phyloP scores from a whole-genome alignment of 495 filamentous ascomycete genomes.

The Astrothelium subdiscretum region DNA sequence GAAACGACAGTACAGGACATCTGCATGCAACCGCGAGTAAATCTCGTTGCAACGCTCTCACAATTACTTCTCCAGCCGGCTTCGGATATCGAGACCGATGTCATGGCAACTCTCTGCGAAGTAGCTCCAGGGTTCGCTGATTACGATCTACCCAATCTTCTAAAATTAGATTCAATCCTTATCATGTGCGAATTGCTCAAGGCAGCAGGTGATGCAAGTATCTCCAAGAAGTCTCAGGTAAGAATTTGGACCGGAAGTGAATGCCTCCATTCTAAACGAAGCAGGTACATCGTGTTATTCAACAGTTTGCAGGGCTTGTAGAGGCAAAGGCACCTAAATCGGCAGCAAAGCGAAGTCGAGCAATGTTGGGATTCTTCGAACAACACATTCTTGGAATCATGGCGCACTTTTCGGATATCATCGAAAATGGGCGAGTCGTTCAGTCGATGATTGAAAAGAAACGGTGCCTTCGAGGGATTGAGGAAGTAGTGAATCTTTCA shows the following conservation, averaged over 20 bases:
- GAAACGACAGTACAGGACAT: constrained; percentile 44
- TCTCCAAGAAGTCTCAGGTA: constrained; percentile 41
- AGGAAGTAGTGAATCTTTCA: constrained; percentile 72
- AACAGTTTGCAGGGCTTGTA: constrained; percentile 53
- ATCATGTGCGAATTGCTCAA: constrained; percentile 79
- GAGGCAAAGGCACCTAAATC: constrained; percentile 36
- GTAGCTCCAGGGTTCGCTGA: constrained; percentile 58
- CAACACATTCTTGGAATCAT: constrained; percentile 81
- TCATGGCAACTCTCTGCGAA: constrained; percentile 54
- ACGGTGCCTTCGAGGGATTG: constrained; percentile 67
- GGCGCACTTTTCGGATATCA: constrained; percentile 63
- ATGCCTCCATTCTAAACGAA: constrained; percentile 15
- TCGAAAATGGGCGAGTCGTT: constrained; percentile 56
- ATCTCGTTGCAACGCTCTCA: constrained; percentile 68
- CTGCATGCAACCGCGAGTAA: constrained; percentile 49
- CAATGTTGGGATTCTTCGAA: constrained; percentile 70
- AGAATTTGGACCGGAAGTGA: constrained; percentile 25
- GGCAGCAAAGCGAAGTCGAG: constrained; percentile 39
- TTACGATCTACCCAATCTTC: constrained; percentile 51
- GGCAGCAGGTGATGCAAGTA: constrained; percentile 56
- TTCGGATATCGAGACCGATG: constrained; percentile 50
- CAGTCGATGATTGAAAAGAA: constrained; percentile 51
- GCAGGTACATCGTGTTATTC: constrained; percentile 51
- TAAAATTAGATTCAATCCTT: constrained; percentile 61
- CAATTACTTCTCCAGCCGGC: constrained; percentile 64